Base-by-base conservation (phyloP, 306 rosid genomes). In the Gastrolobium bilobum region DNA sequence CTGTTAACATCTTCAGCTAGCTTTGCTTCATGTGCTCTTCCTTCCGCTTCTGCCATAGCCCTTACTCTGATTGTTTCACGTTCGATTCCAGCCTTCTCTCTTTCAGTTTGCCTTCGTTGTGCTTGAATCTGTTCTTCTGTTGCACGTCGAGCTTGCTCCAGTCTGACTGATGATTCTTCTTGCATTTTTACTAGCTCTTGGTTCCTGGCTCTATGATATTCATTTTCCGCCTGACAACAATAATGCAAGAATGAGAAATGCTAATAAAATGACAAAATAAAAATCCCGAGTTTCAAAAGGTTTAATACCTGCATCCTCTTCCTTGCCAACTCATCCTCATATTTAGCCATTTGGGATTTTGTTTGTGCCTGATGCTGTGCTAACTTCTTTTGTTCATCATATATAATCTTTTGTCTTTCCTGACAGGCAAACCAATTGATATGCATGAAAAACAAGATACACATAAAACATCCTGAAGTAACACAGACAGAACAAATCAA, bases 41-140 rank as follows among this genome's bases (percentile, higher is more conserved):
- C 98, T 85, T 96, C 98, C 58, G 98, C 99, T 83, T 96, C 97
- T 66, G 99, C 98, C 81, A 91, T 85, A 66, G 97, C 96, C 84
- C 85, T 91, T 77, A 91, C 91, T 89, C 88, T 86, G 57, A 96
- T 90, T 29, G 98, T 96, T 83, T 96, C 96, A 44, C 98, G 94
- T 50, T 96, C 99, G 68, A 93, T 91, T 84, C 91, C 98, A 74
- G 99, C 98, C 79, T 88, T 90, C 90, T 96, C 98, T 76, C 90
- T 82, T 87, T 93, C 99, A 13, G 97, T 93, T 81, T 90, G 96
- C 52, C 96, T 87, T 44, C 96, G 90, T 48, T 91, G 96, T 9
- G 93, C 97, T 85, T 96, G 99, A 83, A 96, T 96, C 76, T 93
- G 97, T 63, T 93, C 99, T 79, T 96, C 99, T 13, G 91, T 93